A percentile compares a stretch with the other conserved stretches of the same genome.
phyloP scores from a whole-genome alignment of 495 filamentous ascomycete genomes.

The Penicillium pancosmium region DNA sequence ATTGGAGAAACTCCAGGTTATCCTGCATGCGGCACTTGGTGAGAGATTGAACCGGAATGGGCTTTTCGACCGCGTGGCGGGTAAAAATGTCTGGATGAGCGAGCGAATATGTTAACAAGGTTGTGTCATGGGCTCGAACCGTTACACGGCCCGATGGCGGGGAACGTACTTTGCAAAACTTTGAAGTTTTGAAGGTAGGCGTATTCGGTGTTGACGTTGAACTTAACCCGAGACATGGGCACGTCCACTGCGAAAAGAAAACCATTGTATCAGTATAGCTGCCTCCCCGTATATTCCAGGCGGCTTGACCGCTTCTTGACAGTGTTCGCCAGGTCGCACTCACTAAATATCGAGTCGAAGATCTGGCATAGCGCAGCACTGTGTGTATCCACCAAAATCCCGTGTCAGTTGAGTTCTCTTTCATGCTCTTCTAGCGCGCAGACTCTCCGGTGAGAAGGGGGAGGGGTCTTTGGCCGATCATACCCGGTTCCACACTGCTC shows the following conservation, averaged over 20 bases:
- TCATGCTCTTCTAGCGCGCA: not conserved
- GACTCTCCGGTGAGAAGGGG: not conserved
- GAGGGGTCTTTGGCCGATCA: conserved; percentile 41
- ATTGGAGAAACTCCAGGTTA: conserved; percentile 98
- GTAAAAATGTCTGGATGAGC: conserved; percentile 71
- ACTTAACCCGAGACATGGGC: conserved; percentile 95
- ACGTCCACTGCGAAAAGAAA: conserved; percentile 67
- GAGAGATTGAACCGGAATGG: conserved; percentile 83
- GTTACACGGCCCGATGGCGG: not conserved
- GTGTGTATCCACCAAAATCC: conserved; percentile 13
- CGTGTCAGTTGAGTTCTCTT: conserved; percentile 25
- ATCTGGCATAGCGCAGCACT: conserved; percentile 95
- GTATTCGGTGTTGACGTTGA: conserved; percentile 96
- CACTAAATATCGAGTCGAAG: conserved; percentile 95
- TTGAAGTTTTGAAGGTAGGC: conserved; percentile 98
- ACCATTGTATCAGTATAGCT: not conserved
- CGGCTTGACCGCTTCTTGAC: conserved; percentile 8
- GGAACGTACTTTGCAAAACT: conserved; percentile 81
- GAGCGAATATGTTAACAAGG: not conserved
- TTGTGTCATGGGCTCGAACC: not conserved
- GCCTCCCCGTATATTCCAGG: not conserved
- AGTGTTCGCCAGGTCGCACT: conserved; percentile 26
- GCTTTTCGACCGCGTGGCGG: conserved; percentile 81
- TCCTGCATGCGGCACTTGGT: conserved; percentile 99
- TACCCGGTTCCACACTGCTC: conserved; percentile 99